Evolutionary conservation across 345 rosid genomes (phyloP).

Genomic region (Melastoma malabathricum): DNA sequence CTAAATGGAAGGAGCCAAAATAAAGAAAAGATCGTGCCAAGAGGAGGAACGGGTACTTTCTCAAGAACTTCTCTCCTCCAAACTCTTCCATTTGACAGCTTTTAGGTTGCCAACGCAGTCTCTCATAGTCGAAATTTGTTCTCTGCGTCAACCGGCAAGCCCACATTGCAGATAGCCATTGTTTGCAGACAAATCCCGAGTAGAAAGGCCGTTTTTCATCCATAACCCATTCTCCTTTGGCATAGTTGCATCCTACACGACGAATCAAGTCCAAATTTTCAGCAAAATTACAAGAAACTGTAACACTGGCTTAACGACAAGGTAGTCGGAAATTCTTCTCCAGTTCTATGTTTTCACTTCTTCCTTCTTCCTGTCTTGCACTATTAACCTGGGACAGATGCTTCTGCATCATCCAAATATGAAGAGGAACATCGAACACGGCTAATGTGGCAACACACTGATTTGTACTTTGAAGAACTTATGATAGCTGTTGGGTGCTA

Average conservation of each 20-base stretch:
- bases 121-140: conserved; percentile 68
- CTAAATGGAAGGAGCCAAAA: too few relatives aligned
- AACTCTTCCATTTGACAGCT: conserved; percentile 72
- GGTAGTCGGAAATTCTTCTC: background rate
- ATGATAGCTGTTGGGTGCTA: background rate
- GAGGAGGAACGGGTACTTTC: conserved; percentile 26
- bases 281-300: background rate
- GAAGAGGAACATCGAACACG: too few relatives aligned
- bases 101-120: conserved; percentile 72
- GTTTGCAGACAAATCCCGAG: conserved; percentile 73
- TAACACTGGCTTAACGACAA: background rate
- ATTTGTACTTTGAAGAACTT: too few relatives aligned
- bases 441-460: too few relatives aligned
- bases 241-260: conserved; percentile 54
- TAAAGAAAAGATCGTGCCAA: too few relatives aligned
- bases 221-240: conserved; percentile 87
- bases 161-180: conserved; percentile 91
- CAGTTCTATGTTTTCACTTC: conserved; percentile 5
- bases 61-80: conserved; percentile 56
- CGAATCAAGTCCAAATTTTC: background rate
- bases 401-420: background rate
- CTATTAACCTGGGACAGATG: background rate
- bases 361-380: conserved; percentile 3
- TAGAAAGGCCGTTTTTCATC: conserved; percentile 59
- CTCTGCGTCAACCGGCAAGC: conserved; percentile 88